phyloP scores from a whole-genome alignment of 2,329 filamentous ascomycete species.

The Aureobasidium sp. region DNA sequence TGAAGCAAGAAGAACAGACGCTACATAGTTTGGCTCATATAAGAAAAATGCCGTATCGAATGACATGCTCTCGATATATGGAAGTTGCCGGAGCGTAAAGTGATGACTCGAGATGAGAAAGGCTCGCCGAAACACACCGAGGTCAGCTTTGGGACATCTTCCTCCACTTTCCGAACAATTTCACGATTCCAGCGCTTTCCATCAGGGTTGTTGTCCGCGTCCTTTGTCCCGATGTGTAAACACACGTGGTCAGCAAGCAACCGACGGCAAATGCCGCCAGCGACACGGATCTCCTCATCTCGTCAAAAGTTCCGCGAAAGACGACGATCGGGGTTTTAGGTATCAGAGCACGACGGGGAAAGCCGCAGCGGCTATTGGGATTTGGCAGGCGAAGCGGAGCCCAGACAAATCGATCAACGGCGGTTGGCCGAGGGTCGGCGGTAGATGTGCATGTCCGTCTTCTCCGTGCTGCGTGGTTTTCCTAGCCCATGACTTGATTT shows the following conservation, averaged over 20 bases:
- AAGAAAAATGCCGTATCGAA: too few relatives aligned
- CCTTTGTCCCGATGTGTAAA: not conserved
- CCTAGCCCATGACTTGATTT: not conserved
- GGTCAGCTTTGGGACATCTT: too few relatives aligned
- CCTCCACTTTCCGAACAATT: not conserved
- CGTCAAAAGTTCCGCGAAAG: not conserved
- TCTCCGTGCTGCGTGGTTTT: not conserved
- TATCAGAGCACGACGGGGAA: not conserved
- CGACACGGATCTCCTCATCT: not conserved
- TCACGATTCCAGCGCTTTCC: not conserved
- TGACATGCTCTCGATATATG: too few relatives aligned
- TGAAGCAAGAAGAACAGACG: too few relatives aligned
- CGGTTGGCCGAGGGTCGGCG: conserved; percentile 4
- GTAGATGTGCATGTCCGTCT: not conserved
- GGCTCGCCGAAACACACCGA: too few relatives aligned
- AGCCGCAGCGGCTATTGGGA: not conserved
- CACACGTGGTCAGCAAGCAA: conserved; percentile 3
- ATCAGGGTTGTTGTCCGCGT: conserved; percentile 3
- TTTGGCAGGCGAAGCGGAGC: not conserved
- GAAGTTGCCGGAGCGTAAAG: too few relatives aligned
- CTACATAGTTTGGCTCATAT: not conserved
- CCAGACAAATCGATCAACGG: conserved; percentile 11
- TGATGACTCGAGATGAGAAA: too few relatives aligned
- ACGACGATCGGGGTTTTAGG: conserved; percentile 3
- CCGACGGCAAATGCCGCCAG: not conserved